Conservation (phyloP, 2,329 filamentous ascomycete species). For the Lecanicillium sp. region DNA sequence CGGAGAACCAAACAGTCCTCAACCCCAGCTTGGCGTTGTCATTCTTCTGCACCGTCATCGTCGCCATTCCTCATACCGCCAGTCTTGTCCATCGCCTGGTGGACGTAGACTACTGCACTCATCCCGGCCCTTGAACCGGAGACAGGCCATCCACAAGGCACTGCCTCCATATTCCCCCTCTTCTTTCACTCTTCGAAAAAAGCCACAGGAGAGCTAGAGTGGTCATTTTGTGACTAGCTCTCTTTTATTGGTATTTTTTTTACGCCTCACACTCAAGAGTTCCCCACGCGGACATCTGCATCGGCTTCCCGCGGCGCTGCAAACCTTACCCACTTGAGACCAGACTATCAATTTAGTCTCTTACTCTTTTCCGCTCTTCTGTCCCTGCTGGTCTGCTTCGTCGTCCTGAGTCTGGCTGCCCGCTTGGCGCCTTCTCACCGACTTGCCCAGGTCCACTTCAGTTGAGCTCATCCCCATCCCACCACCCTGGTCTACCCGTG, state of each 20-base stretch:
- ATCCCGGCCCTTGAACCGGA: slow-evolving; percentile 1
- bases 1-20: background rate
- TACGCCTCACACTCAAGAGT: too few species aligned
- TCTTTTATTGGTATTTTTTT: background rate
- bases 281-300: slow-evolving; percentile 7
- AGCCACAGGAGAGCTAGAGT: background rate
- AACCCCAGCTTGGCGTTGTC: background rate
- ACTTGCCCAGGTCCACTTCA: slow-evolving; percentile 10
- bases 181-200: background rate
- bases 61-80: slow-evolving; percentile 3
- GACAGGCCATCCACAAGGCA: too few species aligned
- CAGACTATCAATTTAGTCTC: too few species aligned
- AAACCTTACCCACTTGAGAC: slow-evolving; percentile 10
- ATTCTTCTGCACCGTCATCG: background rate
- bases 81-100: background rate
- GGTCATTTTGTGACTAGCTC: too few species aligned
- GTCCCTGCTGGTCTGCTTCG: background rate
- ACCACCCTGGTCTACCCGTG: slow-evolving; percentile 7
- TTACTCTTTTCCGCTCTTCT: background rate
- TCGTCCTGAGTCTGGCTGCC: background rate
- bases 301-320: slow-evolving; percentile 11
- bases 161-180: slow-evolving; percentile 1
- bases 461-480: slow-evolving; percentile 9
- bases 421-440: slow-evolving; percentile 8
- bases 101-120: slow-evolving; percentile 5